These are phyloP conservation scores for Isatis tinctoria DNA, from an alignment of 345 rosid species.

Conservation along the genomic window DNA sequence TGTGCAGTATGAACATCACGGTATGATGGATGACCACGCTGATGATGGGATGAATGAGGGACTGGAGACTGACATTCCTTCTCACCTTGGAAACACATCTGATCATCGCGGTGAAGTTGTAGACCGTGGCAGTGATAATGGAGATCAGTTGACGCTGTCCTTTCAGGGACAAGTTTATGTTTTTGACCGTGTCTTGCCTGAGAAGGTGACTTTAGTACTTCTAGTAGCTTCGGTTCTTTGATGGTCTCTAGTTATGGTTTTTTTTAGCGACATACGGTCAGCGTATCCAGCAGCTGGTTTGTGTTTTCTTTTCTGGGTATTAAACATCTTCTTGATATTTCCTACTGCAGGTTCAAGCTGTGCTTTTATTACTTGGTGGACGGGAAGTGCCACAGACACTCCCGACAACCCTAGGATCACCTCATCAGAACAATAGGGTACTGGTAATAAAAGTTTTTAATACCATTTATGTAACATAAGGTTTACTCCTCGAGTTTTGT, in stretches of 20 bases:
- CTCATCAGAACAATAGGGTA: conserved; percentile 44
- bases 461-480: background rate
- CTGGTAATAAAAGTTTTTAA: conserved; percentile 7
- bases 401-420: conserved; percentile 31
- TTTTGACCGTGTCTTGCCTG: conserved; percentile 57
- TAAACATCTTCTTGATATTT: background rate
- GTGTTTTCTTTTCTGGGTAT: background rate
- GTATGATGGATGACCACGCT: conserved; percentile 40
- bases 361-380: conserved; percentile 56
- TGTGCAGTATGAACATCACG: conserved; percentile 42
- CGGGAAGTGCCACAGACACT: conserved; percentile 48
- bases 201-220: conserved; percentile 43
- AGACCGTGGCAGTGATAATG: conserved; percentile 37
- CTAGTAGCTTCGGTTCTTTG: background rate
- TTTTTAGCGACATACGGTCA: background rate
- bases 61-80: conserved; percentile 44
- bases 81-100: conserved; percentile 48
- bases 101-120: conserved; percentile 40
- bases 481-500: background rate
- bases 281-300: background rate
- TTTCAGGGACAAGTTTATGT: conserved; percentile 79
- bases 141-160: conserved; percentile 65
- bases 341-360: conserved; percentile 56
- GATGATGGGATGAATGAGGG: conserved; percentile 37
- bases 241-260: background rate